Evolutionary conservation across 257 asterid genomes (phyloP).

Genomic region (Mitragyna speciosa): DNA sequence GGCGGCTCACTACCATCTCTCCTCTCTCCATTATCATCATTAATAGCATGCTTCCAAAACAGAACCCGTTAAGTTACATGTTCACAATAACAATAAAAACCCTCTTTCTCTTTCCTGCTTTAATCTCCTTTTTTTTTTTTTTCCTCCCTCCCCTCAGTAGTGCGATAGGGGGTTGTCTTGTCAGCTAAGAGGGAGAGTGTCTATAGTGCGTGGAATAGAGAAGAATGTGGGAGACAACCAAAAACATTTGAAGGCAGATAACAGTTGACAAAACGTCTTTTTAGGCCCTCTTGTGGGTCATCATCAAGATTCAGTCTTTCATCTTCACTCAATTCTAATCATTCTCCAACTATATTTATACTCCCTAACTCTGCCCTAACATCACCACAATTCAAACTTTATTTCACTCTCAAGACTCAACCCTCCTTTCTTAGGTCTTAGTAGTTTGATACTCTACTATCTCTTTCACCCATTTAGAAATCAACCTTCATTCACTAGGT

Average conservation of each 20-base stretch:
- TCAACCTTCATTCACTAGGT: background rate
- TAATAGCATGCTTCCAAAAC: constrained; percentile 54
- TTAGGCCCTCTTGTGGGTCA: constrained; percentile 38
- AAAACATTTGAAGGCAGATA: constrained; percentile 43
- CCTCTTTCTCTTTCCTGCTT: constrained; percentile 1
- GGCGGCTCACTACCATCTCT: constrained; percentile 55
- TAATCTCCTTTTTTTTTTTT: constrained; percentile 14
- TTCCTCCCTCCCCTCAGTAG: constrained; percentile 19
- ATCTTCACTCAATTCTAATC: background rate
- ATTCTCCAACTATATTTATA: constrained; percentile 59
- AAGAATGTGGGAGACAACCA: constrained; percentile 71
- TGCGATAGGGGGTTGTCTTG: constrained; percentile 72
- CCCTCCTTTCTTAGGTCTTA: background rate
- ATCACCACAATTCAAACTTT: constrained; percentile 25
- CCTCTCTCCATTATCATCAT: constrained; percentile 43
- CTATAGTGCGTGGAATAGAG: background rate
- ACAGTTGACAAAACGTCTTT: constrained; percentile 47
- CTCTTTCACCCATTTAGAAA: background rate
- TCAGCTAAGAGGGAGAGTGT: constrained; percentile 31
- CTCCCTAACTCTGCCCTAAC: constrained; percentile 46
- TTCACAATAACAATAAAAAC: background rate
- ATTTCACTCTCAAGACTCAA: background rate
- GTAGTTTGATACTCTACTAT: background rate
- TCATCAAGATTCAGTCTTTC: constrained; percentile 11
- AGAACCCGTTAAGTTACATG: constrained; percentile 6